Base-by-base conservation (phyloP, 805 yeast genomes). In the Myxozyma nipponensis region DNA sequence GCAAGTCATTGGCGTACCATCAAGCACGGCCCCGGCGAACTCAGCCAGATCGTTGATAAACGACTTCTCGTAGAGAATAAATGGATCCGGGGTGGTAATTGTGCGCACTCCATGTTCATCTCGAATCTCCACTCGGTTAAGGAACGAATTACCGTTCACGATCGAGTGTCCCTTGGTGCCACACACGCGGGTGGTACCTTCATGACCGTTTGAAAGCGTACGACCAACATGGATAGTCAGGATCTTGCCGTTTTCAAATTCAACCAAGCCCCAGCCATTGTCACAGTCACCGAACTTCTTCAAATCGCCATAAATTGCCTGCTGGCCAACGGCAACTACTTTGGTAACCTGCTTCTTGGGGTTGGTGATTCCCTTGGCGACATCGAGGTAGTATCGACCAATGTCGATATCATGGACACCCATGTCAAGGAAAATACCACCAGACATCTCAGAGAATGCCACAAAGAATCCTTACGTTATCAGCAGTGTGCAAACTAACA, bases 361-460 rank as follows among this genome's bases (percentile, higher is more conserved):
- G 24, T 24, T 26, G 22, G 52, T 53, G 35, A 47, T 54, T 26
- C 63, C 63, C n/a, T n/a, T n/a, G n/a, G n/a, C n/a, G n/a, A n/a
- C n/a, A n/a, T n/a, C n/a, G 32, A 52, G 28, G 23, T 46, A 55
- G 48, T 50, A 58, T 26, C 51, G 46, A 43, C 46, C 45, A 21
- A 58, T 35, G 39, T 60, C 63, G 37, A 60, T 37, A 35, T 60
- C 63, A 36, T 60, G 63, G 23, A 60, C 49, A 5, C 44, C 40
- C 38, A 59, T 58, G 46, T 60, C 63, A 19, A 59, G 53, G 30
- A 60, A 55, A 28, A 60, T 60, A 13, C 63, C 63, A 23, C 63
- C 63, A 3, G 63, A 60, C 22, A 42, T 35, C 36, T 54, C 44
- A 23, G 55, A 49, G 39, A 53, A 60, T 25, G 49, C 47, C 26